Conservation (phyloP, 2,329 filamentous ascomycete species). For the Fusarium tricinctum region DNA sequence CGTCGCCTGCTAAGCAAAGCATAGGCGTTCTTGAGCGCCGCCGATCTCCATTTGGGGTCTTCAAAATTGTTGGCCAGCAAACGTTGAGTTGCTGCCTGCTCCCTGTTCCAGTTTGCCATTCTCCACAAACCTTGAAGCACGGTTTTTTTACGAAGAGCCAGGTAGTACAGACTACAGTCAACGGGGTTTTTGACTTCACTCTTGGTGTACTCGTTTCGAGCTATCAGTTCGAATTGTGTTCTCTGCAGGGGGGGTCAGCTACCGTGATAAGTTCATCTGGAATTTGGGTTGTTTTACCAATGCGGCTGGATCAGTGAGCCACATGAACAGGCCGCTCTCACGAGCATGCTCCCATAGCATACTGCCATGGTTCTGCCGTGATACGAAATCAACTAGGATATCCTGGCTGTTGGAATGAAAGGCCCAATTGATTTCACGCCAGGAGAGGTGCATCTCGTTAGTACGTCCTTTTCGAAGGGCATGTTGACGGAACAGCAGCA, state of each 20-base stretch:
- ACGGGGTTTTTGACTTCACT: constrained; percentile 89
- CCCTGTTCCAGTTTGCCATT: constrained; percentile 90
- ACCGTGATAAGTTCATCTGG: not conserved
- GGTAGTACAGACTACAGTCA: constrained; percentile 91
- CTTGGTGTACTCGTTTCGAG: constrained; percentile 92
- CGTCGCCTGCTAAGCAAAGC: constrained; percentile 90
- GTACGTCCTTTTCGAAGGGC: constrained; percentile 76
- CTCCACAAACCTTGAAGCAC: constrained; percentile 94
- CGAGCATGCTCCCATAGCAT: constrained; percentile 88
- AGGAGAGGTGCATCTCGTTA: constrained; percentile 76
- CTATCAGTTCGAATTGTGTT: constrained; percentile 88
- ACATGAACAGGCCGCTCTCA: constrained; percentile 94
- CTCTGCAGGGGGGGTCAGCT: constrained; percentile 48
- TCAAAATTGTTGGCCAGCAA: constrained; percentile 92
- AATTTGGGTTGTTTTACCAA: constrained; percentile 66
- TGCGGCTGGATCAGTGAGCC: constrained; percentile 83
- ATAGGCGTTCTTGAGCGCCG: constrained; percentile 96
- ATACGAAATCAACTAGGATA: constrained; percentile 86
- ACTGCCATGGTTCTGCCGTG: constrained; percentile 81
- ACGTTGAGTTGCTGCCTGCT: constrained; percentile 83
- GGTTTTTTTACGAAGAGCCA: constrained; percentile 90
- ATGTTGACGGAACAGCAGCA: constrained; percentile 89
- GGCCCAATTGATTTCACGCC: constrained; percentile 88
- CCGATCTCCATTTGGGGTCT: constrained; percentile 87
- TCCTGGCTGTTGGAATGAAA: constrained; percentile 90